These are phyloP conservation scores for Penicillium cosmopolitanum DNA, from an alignment of 495 filamentous ascomycete species.

Conservation along the genomic window DNA sequence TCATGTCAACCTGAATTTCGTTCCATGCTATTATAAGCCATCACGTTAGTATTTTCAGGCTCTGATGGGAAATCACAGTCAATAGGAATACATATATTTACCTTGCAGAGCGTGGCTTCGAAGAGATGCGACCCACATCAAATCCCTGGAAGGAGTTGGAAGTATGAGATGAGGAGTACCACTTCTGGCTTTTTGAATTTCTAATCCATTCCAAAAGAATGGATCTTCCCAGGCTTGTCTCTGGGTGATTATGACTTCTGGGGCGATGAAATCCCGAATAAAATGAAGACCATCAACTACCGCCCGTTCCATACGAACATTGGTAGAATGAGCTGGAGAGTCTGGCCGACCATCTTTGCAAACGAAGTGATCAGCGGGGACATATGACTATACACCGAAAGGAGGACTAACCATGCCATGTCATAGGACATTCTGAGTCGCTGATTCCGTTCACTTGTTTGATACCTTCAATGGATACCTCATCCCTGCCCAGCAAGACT, in stretches of 20 bases:
- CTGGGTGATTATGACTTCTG: slow-evolving; percentile 56
- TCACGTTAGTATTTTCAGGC: not conserved
- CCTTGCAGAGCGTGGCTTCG: slow-evolving; percentile 71
- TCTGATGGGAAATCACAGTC: not conserved
- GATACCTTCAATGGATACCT: slow-evolving; percentile 54
- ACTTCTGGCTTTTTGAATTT: slow-evolving; percentile 44
- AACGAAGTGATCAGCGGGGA: too few relatives aligned
- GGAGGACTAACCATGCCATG: slow-evolving; percentile 53
- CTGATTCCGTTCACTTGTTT: slow-evolving; percentile 52
- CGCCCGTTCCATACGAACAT: slow-evolving; percentile 54
- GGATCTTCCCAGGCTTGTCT: slow-evolving; percentile 44
- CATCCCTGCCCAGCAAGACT: slow-evolving; percentile 56
- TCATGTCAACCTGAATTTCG: slow-evolving; percentile 70
- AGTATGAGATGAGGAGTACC: slow-evolving; percentile 65
- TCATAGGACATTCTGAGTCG: slow-evolving; percentile 50
- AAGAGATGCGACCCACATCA: slow-evolving; percentile 77
- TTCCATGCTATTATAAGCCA: slow-evolving; percentile 65
- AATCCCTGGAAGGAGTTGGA: slow-evolving; percentile 60
- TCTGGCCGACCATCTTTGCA: slow-evolving; percentile 53
- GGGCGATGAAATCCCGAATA: slow-evolving; percentile 50
- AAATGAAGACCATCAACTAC: slow-evolving; percentile 45
- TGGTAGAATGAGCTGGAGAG: slow-evolving; percentile 49
- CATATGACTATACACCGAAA: too few relatives aligned
- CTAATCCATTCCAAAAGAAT: slow-evolving; percentile 59
- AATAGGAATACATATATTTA: slow-evolving; percentile 32